These are phyloP conservation scores for Leishmania gerbilli DNA, from an alignment of 208 protist genomes.

Conservation along the genomic window DNA sequence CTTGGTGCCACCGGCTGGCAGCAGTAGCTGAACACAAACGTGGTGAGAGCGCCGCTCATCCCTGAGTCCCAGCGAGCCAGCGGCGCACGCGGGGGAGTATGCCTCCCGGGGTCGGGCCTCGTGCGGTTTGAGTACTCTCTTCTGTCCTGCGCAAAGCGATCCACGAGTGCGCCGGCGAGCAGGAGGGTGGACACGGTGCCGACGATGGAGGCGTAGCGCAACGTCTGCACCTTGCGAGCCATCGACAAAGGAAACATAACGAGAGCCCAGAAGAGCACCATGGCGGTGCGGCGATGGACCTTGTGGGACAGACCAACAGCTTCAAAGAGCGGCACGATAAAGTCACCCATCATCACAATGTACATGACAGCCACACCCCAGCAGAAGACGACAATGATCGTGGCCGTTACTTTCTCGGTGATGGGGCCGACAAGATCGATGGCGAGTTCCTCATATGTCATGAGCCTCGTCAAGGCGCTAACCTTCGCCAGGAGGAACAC, in stretches of 20 bases:
- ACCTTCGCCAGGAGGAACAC: constrained; percentile 69
- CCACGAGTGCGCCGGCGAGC: constrained; percentile 49
- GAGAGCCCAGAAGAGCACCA: constrained; percentile 77
- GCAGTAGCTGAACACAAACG: constrained; percentile 82
- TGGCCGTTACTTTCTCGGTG: constrained; percentile 54
- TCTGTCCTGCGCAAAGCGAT: constrained; percentile 26
- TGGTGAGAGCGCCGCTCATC: constrained; percentile 50
- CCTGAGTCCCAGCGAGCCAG: constrained; percentile 37
- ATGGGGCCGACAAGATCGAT: constrained; percentile 47
- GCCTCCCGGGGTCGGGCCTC: neutral
- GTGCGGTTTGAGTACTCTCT: neutral
- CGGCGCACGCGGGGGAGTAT: constrained; percentile 11
- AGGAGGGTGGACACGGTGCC: constrained; percentile 59
- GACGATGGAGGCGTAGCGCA: constrained; percentile 80
- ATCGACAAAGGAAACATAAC: constrained; percentile 86
- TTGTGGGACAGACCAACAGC: constrained; percentile 28
- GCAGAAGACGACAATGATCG: constrained; percentile 78
- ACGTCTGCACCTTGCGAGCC: constrained; percentile 59
- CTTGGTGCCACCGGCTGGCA: constrained; percentile 79
- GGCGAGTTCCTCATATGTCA: constrained; percentile 75
- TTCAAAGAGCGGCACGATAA: constrained; percentile 56
- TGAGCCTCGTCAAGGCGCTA: constrained; percentile 55
- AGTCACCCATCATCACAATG: constrained; percentile 84
- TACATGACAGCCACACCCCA: constrained; percentile 87
- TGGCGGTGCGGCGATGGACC: constrained; percentile 42